phyloP scores from a whole-genome alignment of 371 early-diverging fungal genomes.

The Mucor indicus region DNA sequence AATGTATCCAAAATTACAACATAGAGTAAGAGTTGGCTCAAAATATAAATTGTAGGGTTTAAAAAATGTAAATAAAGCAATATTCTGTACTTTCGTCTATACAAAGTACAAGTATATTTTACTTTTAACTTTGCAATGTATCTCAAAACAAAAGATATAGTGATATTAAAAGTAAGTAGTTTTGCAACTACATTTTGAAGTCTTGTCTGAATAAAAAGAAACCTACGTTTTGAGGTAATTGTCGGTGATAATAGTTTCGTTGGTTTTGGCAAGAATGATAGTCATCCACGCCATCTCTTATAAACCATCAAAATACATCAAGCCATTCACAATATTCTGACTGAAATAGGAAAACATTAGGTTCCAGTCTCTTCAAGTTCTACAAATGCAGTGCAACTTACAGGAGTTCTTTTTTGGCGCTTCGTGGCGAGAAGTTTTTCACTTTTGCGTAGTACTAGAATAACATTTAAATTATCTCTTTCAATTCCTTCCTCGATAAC shows the following conservation, averaged over 20 bases:
- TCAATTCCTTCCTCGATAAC: background rate
- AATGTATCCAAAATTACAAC: background rate
- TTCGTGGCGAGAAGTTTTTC: background rate
- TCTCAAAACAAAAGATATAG: too few relatives aligned
- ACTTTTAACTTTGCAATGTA: too few relatives aligned
- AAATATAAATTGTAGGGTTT: too few relatives aligned
- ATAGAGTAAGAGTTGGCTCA: too few relatives aligned
- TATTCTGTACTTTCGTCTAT: too few relatives aligned
- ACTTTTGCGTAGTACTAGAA: background rate
- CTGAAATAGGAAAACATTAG: background rate
- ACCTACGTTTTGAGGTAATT: conserved; percentile 1
- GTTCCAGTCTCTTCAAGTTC: background rate
- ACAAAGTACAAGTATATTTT: too few relatives aligned
- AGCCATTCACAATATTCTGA: too few relatives aligned
- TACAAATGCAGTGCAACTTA: background rate
- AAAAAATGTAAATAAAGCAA: too few relatives aligned
- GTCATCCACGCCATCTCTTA: background rate
- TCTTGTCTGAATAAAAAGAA: background rate
- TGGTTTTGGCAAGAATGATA: background rate
- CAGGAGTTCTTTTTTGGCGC: conserved; percentile 1
- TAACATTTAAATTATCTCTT: background rate
- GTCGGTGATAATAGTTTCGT: background rate
- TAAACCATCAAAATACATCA: too few relatives aligned
- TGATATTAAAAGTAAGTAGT: too few relatives aligned
- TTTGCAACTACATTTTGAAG: too few relatives aligned